Percentiles rank a stretch among this genome's conserved stretches.
These are phyloP conservation scores for Perilla frutescens DNA, from an alignment of 257 asterid species.

Conservation along the genomic window DNA sequence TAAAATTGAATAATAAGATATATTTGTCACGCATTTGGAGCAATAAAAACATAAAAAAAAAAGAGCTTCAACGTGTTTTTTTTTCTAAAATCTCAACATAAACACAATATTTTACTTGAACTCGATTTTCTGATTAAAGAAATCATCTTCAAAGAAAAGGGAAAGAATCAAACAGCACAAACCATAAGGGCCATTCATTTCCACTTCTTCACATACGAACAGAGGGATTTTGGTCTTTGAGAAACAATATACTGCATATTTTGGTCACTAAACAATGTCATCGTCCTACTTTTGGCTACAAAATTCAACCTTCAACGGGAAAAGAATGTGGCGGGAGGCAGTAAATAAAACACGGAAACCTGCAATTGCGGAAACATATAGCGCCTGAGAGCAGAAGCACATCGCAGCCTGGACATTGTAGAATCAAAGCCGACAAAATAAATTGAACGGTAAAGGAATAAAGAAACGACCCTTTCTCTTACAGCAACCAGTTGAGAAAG, in stretches of 20 bases:
- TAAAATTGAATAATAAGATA: background rate
- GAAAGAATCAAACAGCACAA: slow-evolving; percentile 5
- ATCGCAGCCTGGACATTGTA: slow-evolving; percentile 53
- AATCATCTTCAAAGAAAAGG: background rate
- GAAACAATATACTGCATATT: background rate
- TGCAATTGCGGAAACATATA: slow-evolving; percentile 37
- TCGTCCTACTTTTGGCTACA: background rate
- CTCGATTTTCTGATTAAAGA: background rate
- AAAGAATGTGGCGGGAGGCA: background rate
- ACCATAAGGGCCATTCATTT: background rate
- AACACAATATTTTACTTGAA: background rate
- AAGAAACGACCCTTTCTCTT: background rate
- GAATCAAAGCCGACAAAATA: background rate
- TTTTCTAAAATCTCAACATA: background rate
- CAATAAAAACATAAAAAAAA: background rate
- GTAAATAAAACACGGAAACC: background rate
- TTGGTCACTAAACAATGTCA: background rate
- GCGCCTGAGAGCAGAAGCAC: slow-evolving; percentile 45
- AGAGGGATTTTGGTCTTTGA: too few relatives aligned
- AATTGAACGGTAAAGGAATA: background rate
- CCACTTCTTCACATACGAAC: background rate
- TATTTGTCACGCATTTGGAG: background rate
- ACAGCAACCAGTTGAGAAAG: too few relatives aligned
- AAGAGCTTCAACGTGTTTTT: background rate
- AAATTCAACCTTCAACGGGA: background rate